phyloP scores from a whole-genome alignment of 352 stramenopile genomes.

The Globisporangium spinosum region DNA sequence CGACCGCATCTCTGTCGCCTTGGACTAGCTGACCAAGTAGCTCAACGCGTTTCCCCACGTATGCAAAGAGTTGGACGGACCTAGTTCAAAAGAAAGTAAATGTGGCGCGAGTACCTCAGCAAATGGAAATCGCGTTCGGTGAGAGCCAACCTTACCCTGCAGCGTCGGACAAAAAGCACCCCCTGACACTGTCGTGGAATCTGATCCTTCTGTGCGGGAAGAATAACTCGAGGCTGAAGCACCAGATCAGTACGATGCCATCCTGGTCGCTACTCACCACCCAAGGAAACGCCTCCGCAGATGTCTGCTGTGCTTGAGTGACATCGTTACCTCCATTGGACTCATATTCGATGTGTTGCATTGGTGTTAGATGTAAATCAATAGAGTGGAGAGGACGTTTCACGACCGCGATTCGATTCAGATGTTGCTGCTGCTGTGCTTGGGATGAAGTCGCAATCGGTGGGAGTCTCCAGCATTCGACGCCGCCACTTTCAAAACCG shows the following conservation, averaged over 20 bases:
- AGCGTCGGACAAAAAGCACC: constrained; percentile 24
- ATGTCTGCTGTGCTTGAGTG: constrained; percentile 7
- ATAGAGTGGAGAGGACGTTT: constrained; percentile 42
- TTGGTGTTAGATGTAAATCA: constrained; percentile 42
- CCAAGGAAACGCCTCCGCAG: constrained; percentile 44
- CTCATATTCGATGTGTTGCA: constrained; percentile 39
- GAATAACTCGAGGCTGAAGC: constrained; percentile 45
- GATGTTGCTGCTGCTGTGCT: constrained; percentile 22
- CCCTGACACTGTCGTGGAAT: constrained; percentile 34
- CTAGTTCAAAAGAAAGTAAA: constrained; percentile 15
- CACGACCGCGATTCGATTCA: constrained; percentile 33
- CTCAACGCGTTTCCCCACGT: constrained; percentile 29
- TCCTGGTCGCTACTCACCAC: constrained; percentile 49
- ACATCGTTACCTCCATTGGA: constrained; percentile 18
- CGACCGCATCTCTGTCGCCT: constrained; percentile 22
- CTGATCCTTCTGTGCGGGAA: constrained; percentile 50
- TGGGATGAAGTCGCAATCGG: constrained; percentile 7
- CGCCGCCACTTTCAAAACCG: constrained; percentile 40
- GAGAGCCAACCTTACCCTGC: constrained; percentile 12
- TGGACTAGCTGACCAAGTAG: constrained; percentile 27
- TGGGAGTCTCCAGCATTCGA: constrained; percentile 52
- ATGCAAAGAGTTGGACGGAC: constrained; percentile 27
- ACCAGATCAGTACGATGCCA: constrained; percentile 46
- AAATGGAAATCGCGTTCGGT: not conserved
- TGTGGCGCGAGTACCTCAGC: not conserved